Conservation (phyloP, 2,329 filamentous ascomycete genomes). For the Xylariaceae sp. region DNA sequence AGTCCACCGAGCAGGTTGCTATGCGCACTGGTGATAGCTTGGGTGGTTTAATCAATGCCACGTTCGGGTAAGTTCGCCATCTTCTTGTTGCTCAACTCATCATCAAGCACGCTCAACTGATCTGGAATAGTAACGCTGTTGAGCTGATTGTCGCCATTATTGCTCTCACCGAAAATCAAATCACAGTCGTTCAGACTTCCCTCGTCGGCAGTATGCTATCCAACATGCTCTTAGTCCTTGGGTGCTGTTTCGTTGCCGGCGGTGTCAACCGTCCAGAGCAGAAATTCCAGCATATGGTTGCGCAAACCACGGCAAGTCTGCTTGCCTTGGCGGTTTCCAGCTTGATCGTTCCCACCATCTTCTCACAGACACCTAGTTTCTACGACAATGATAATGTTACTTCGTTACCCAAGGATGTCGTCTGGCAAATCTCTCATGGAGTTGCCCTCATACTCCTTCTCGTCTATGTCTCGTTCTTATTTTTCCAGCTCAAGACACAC, state of each 20-base stretch:
- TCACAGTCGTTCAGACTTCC: constrained; percentile 87
- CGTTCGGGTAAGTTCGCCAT: constrained; percentile 69
- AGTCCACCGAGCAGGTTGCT: constrained; percentile 86
- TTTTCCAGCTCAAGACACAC: constrained; percentile 90
- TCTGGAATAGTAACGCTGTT: constrained; percentile 63
- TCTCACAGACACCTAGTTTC: constrained; percentile 52
- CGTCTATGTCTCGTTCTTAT: constrained; percentile 78
- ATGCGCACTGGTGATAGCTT: constrained; percentile 77
- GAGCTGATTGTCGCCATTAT: constrained; percentile 87
- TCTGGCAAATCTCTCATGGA: constrained; percentile 65
- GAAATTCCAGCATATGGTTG: constrained; percentile 87
- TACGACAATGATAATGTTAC: constrained; percentile 26
- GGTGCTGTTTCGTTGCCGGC: constrained; percentile 89
- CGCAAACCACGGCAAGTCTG: constrained; percentile 80
- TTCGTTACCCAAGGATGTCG: constrained; percentile 53
- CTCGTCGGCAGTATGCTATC: constrained; percentile 89
- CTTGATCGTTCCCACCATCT: constrained; percentile 87
- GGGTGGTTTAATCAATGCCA: constrained; percentile 84
- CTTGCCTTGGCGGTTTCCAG: constrained; percentile 75
- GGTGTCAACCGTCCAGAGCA: constrained; percentile 76
- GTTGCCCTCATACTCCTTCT: constrained; percentile 76
- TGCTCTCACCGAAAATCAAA: constrained; percentile 68
- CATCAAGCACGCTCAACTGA: constrained; percentile 7
- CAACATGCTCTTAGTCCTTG: constrained; percentile 82
- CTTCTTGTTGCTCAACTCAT: background rate